Conservation (phyloP, 2,329 filamentous ascomycete species). For the Cercospora nicotianae region DNA sequence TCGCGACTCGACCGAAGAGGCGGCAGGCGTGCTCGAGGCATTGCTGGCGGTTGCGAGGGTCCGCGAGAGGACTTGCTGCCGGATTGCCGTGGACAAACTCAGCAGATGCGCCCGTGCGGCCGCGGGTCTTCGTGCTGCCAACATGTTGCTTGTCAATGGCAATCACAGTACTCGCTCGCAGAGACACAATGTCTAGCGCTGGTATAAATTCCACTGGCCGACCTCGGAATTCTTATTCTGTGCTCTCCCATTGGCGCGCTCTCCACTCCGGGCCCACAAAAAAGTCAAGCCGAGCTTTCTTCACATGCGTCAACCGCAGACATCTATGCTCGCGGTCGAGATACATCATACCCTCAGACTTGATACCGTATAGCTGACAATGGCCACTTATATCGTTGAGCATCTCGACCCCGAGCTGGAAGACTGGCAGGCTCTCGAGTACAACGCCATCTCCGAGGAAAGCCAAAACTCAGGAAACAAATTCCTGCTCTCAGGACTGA, state of each 20-base stretch:
- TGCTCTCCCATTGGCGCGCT: constrained; percentile 3
- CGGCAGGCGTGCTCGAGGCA: constrained; percentile 23
- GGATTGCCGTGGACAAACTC: constrained; percentile 25
- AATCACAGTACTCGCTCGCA: background rate
- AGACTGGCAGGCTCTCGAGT: constrained; percentile 91
- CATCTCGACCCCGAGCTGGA: constrained; percentile 95
- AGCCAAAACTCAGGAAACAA: constrained; percentile 64
- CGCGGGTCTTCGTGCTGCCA: constrained; percentile 30
- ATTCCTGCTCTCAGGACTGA: constrained; percentile 37
- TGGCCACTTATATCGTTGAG: constrained; percentile 80
- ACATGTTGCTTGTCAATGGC: constrained; percentile 28
- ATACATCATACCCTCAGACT: background rate
- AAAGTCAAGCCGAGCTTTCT: constrained; percentile 11
- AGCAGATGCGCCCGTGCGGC: constrained; percentile 22
- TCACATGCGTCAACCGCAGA: background rate
- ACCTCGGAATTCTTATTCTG: constrained; percentile 11
- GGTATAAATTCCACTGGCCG: constrained; percentile 8
- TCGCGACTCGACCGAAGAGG: constrained; percentile 50
- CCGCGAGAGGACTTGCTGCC: constrained; percentile 29
- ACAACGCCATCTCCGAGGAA: constrained; percentile 81
- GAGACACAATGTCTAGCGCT: background rate
- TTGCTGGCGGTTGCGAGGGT: constrained; percentile 37
- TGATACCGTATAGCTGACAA: background rate
- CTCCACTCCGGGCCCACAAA: constrained; percentile 11
- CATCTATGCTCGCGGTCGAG: background rate